Percentiles rank a stretch among this genome's conserved stretches.
Conservation (phyloP, 768 basidiomycete genomes). For the Boletus rufocinnamomeus region DNA sequence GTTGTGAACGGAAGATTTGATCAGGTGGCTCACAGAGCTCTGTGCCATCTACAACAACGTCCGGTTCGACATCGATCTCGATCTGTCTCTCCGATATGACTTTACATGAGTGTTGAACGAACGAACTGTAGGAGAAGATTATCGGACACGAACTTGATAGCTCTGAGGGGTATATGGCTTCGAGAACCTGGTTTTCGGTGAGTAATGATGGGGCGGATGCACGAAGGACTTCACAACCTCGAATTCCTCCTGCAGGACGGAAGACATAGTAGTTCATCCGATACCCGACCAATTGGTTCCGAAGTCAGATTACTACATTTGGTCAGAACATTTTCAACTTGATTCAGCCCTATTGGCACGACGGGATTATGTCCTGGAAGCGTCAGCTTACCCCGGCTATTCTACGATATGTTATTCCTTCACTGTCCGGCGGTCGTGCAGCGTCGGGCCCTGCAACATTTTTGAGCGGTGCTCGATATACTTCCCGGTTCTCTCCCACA, state of each 20-base stretch:
- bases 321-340: slow-evolving; percentile 13
- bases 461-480: slow-evolving; percentile 10
- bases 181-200: slow-evolving; percentile 66
- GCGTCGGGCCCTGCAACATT: neutral
- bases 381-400: slow-evolving; percentile 15
- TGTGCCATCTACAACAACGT: slow-evolving; percentile 63
- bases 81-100: slow-evolving; percentile 84
- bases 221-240: slow-evolving; percentile 56
- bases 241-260: slow-evolving; percentile 79
- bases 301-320: slow-evolving; percentile 18
- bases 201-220: slow-evolving; percentile 9
- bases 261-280: slow-evolving; percentile 49
- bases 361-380: slow-evolving; percentile 24
- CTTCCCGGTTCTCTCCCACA: slow-evolving; percentile 10
- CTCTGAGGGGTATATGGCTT: slow-evolving; percentile 95
- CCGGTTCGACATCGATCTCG: slow-evolving; percentile 85
- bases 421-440: neutral
- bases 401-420: slow-evolving; percentile 15
- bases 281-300: slow-evolving; percentile 28
- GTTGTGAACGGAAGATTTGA: slow-evolving; percentile 2
- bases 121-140: slow-evolving; percentile 33
- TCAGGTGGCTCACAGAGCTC: slow-evolving; percentile 50
- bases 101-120: slow-evolving; percentile 58
- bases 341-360: neutral
- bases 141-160: slow-evolving; percentile 73